Base-by-base conservation (phyloP, 2,329 filamentous ascomycete genomes). In the Cytospora chrysosperma region DNA sequence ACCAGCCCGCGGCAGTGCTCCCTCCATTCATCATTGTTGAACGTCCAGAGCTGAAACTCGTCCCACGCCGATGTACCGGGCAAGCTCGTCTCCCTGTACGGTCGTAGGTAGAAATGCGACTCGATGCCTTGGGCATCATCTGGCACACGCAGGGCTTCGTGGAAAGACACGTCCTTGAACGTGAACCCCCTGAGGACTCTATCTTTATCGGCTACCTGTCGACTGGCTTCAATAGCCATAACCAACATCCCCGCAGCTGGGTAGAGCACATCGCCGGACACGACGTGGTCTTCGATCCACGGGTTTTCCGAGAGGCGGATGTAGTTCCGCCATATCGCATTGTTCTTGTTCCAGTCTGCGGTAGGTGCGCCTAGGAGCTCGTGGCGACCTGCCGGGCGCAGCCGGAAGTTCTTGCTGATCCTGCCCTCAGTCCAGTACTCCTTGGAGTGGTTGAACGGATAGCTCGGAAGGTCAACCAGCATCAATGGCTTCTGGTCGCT, bases 361-460 rank as follows among this genome's bases (percentile, higher is more conserved):
- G 54, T 56, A 8, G 59, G 60, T 27, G 50, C 54, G 28, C 59
- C 59, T 1, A 63, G 56, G 6, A 63, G 64, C n/a, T 59, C 61
- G 13, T 60, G 64, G 10, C 64, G 64, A 4, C 37, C 49, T 9
- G 28, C 53, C 5, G 51, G n/a, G 8, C 62, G 50, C n/a, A 47
- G 52, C 17, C 61, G 62, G 32, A 52, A 64, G 15, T 28, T 76
- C 59, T 74, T 73, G 10, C 76, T 77, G 60, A 73, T 69, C 21
- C 77, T 75, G 13, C 75, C 75, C 68, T 82, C 80, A 53, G 75
- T 74, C 80, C 80, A 82, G 70, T 80, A 81, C 62, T 73, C 72
- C 30, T 73, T 75, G 2, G 76, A 72, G 65, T 79, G 74, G 51
- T 79, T 76, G 76, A 78, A 82, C 1, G 77, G 74, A 59, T 82